Evolutionary conservation across 805 yeast genomes (phyloP).

Genomic region (Wickerhamiella spandovensis): DNA sequence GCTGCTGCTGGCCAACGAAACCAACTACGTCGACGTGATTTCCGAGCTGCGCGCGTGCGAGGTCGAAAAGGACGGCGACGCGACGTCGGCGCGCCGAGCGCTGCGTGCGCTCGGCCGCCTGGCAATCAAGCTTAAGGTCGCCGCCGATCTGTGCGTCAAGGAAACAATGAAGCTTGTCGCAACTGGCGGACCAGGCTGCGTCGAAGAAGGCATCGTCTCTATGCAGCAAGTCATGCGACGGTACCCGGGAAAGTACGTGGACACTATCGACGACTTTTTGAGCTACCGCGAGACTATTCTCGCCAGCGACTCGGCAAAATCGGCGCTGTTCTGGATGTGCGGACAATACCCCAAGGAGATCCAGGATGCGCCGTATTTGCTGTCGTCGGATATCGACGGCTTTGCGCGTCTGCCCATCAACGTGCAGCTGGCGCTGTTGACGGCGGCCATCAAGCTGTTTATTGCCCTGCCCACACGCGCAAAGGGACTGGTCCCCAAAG

Average conservation of each 20-base stretch:
- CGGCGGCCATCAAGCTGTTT: slow-evolving; percentile 62
- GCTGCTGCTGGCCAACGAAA: slow-evolving; percentile 57
- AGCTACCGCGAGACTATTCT: slow-evolving; percentile 2
- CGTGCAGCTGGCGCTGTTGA: slow-evolving; percentile 60
- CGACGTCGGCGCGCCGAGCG: slow-evolving; percentile 76
- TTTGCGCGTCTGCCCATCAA: slow-evolving; percentile 55
- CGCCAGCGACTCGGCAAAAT: slow-evolving; percentile 55
- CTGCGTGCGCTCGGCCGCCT: slow-evolving; percentile 81
- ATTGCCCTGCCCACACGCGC: slow-evolving; percentile 41
- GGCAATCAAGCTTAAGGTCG: slow-evolving; percentile 57
- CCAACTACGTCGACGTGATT: slow-evolving; percentile 47
- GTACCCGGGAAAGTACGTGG: slow-evolving; percentile 48
- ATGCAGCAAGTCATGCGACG: slow-evolving; percentile 63
- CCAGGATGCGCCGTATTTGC: slow-evolving; percentile 28
- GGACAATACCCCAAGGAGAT: slow-evolving; percentile 54
- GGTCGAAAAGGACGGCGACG: slow-evolving; percentile 53
- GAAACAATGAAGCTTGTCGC: slow-evolving; percentile 45
- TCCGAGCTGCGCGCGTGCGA: slow-evolving; percentile 77
- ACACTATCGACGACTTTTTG: slow-evolving; percentile 18
- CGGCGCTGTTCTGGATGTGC: slow-evolving; percentile 70
- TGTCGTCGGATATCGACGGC: slow-evolving; percentile 32
- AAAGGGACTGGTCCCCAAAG: slow-evolving; percentile 42
- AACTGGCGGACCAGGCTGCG: slow-evolving; percentile 56
- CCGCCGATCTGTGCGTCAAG: slow-evolving; percentile 52
- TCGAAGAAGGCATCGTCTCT: slow-evolving; percentile 70